Base-by-base conservation (phyloP, 192 early-diverging fungal species). In the Anaeromyces robustus region DNA sequence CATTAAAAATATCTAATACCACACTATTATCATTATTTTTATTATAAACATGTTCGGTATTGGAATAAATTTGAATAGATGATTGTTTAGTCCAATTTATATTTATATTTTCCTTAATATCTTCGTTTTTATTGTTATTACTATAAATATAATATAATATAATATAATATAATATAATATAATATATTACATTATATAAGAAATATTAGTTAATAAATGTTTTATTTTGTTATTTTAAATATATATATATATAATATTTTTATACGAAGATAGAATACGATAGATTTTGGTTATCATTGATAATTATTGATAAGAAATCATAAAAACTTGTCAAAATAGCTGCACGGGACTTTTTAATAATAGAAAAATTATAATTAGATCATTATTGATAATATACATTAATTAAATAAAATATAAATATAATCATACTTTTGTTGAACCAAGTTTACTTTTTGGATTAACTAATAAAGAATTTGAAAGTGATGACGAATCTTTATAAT, bases 321-420 rank as follows among this genome's bases (percentile, higher is more conserved):
- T 81, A 83, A 28, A 93, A 85, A 84, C 92, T 91, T 6, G 86
- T 83, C 19, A 93, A 80, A 30, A 92, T 86, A 28, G 89, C 90
- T 30, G 90, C 81, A 78, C 91, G 88, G n/a, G 85, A 84, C 85
- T 90, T 80, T 30, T n/a, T n/a, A n/a, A n/a, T n/a, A n/a, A n/a
- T n/a, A n/a, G n/a, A n/a, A n/a, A n/a, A n/a, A n/a, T n/a, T n/a
- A n/a, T n/a, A n/a, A n/a, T n/a, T n/a, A n/a, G n/a, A n/a, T n/a
- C n/a, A n/a, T n/a, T n/a, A n/a, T n/a, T n/a, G n/a, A n/a, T n/a
- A n/a, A n/a, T n/a, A n/a, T n/a, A n/a, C n/a, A n/a, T n/a, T n/a
- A n/a, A n/a, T n/a, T n/a, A n/a, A n/a, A n/a, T n/a, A n/a, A n/a
- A n/a, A n/a, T 37, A 4, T 30, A 29, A 52, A 77, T 30, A 39